phyloP scores from a whole-genome alignment of 352 stramenopile species.

The Thalassiosira exigua region DNA sequence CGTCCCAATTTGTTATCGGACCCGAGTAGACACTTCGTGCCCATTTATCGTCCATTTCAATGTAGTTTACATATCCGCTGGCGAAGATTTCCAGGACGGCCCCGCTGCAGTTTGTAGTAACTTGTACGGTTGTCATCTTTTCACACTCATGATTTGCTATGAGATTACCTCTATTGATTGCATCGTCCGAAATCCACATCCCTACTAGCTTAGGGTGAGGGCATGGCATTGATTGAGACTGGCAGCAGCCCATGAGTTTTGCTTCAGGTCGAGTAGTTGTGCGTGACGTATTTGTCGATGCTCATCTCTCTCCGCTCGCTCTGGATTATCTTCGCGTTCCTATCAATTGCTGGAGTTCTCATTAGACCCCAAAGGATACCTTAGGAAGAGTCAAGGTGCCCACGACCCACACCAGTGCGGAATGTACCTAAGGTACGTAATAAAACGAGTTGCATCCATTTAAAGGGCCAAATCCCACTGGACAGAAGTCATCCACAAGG shows the following conservation, averaged over 20 bases:
- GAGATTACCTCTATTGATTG: slow-evolving; percentile 20
- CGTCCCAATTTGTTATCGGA: slow-evolving; percentile 35
- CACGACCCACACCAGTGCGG: no score
- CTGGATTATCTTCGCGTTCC: no score
- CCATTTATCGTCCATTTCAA: slow-evolving; percentile 22
- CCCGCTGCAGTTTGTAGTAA: slow-evolving; percentile 21
- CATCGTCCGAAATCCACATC: slow-evolving; percentile 36
- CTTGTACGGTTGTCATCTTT: slow-evolving; percentile 20
- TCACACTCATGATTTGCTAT: slow-evolving; percentile 29
- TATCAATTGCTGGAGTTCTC: no score
- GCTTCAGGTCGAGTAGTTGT: no score
- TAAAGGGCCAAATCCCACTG: no score
- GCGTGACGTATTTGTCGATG: no score
- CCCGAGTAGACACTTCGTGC: slow-evolving; percentile 20
- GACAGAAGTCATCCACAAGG: no score
- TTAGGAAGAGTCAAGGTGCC: no score
- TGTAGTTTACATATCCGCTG: slow-evolving; percentile 29
- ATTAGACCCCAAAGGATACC: no score
- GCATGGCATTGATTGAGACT: slow-evolving; percentile 21
- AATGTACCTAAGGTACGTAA: no score
- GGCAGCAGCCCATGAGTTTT: slow-evolving; percentile 20
- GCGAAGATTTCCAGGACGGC: slow-evolving; percentile 18
- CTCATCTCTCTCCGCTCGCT: no score
- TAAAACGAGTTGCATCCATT: no score
- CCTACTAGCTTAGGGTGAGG: slow-evolving; percentile 24